Evolutionary conservation across 306 rosid species (phyloP), one percentile per base, ranked within the genome.

Genomic region (Corylus heterophylla): DNA sequence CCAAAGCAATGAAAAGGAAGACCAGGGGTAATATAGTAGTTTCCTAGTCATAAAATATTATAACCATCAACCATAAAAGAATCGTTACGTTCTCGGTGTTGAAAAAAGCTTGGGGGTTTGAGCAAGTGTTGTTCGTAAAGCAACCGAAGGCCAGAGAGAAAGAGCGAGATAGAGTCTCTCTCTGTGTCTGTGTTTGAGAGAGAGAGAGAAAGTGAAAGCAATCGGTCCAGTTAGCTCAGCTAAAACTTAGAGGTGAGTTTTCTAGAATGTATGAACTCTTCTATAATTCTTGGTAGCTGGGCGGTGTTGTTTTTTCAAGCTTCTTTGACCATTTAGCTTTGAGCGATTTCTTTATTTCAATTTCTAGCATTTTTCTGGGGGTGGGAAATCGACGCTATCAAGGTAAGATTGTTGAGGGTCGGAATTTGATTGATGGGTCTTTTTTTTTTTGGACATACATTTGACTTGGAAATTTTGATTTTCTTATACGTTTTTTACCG

Each of bases 161-260:
- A 45, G n/a, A 31, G n/a, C 44, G 47, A 42, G 37, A 29, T 29
- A 9, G 74, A 73, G 51, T 2, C 18, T 14, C 29, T 58, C 1
- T 54, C 31, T n/a, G 11, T 51, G 12, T 63, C 25, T 76, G 39
- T 64, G 50, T 59, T 54, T 31, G 1, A 73, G 77, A 70, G 37
- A 67, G 18, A 58, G 31, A 16, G 45, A 42, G 45, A 42, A 0
- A 44, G 74, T 39, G 27, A 6, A 61, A 12, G 71, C 16, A 3
- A 35, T 18, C 47, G 49, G 6, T 4, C 42, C 29, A 27, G 12
- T 62, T 6, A 50, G 44, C 81, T 74, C 42, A 58, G 56, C 29
- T 54, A 51, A 9, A 70, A 42, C 76, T 71, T 12, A 63, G 5
- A 54, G 90, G 90, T 91, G 75, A 18, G 75, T 37, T 80, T 69